Conservation (phyloP, 2,329 filamentous ascomycete genomes). For the Penicillium sp. region DNA sequence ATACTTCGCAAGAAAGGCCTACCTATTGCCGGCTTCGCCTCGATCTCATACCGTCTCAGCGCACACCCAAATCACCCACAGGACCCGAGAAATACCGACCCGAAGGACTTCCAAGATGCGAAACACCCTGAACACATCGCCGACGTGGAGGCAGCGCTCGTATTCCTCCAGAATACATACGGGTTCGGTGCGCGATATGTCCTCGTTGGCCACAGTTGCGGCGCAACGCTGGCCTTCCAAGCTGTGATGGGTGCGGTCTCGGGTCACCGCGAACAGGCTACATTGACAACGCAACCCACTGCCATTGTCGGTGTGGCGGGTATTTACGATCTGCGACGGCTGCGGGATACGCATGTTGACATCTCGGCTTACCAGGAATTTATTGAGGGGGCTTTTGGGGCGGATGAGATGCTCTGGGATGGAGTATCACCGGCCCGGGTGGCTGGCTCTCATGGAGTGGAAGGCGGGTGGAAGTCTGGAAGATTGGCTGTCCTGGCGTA, state of each 20-base stretch:
- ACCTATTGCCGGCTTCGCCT: constrained; percentile 44
- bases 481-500: constrained; percentile 42
- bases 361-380: constrained; percentile 42
- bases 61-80: constrained; percentile 44
- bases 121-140: constrained; percentile 48
- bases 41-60: constrained; percentile 50
- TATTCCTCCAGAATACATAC: constrained; percentile 44
- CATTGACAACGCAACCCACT: constrained; percentile 28
- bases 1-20: constrained; percentile 30
- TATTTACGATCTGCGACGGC: constrained; percentile 45
- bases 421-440: constrained; percentile 41
- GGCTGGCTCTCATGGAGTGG: constrained; percentile 29
- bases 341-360: constrained; percentile 36
- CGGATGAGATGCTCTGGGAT: constrained; percentile 39
- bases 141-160: constrained; percentile 43
- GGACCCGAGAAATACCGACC: constrained; percentile 28
- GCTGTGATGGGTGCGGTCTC: constrained; percentile 38
- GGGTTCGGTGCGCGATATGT: constrained; percentile 42
- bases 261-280: constrained; percentile 13
- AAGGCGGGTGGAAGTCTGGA: constrained; percentile 37
- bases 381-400: constrained; percentile 46
- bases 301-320: constrained; percentile 47
- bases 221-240: constrained; percentile 49
- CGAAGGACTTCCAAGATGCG: constrained; percentile 36
- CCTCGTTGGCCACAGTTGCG: constrained; percentile 49